Evolutionary conservation across 2,329 filamentous ascomycete genomes (phyloP), one percentile per base, ranked within the genome.

Genomic region (Chaetothyriales sp.): DNA sequence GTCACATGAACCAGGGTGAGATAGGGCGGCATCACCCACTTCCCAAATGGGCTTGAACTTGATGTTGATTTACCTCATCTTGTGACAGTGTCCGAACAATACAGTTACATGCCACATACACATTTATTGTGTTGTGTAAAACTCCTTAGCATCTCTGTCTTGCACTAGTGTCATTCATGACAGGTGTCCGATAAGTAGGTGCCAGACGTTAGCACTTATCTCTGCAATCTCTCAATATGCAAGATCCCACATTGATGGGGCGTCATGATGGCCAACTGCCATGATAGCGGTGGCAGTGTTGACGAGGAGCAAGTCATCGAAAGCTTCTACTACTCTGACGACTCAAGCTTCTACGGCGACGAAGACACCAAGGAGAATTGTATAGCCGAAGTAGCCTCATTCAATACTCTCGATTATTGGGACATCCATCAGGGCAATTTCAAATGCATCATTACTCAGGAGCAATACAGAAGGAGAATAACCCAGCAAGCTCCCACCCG

Each of bases 371-470:
- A 73, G 48, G 61, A 64, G 18, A 63, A 65, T 1, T 71, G 84
- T 0, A 69, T 78, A 58, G 60, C 67, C n/a, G 71, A 74, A 46
- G 75, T 75, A 13, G 62, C 67, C n/a, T 59, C 61, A 15, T 81
- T 82, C 58, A 68, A 81, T 56, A 65, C 71, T 22, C 59, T 69
- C 10, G 61, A 65, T 40, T 83, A 78, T 73, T 77, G 74, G 72
- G 53, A 64, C 19, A 46, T 54, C 19, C 56, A 60, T 28, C 53
- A 54, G 13, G 54, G 53, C 51, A 58, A 55, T 46, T 28, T 54
- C 18, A 57, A 60, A 46, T 53, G 57, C 33, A 49, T 54, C 28
- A 58, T 40, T 55, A 25, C 47, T 46, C 10, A 51, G 47, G 18
- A 46, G 51, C 29, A 45, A 50, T 29, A 28, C 44, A 20, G 52